phyloP scores from a whole-genome alignment of 345 rosid genomes.

The Microthlaspi erraticum region DNA sequence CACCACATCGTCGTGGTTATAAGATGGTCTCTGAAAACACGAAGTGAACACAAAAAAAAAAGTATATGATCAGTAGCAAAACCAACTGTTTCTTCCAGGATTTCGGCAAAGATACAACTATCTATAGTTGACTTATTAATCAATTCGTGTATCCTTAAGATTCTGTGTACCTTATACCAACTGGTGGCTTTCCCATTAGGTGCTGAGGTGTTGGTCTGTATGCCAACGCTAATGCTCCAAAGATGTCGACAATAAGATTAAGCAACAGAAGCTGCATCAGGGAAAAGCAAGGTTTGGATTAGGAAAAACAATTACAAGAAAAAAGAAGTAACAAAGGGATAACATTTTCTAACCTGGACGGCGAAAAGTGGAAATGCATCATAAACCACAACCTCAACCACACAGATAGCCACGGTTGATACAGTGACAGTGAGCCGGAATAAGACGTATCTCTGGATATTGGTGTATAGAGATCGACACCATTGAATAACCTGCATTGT shows the following conservation, averaged over 20 bases:
- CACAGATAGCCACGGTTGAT: slow-evolving; percentile 71
- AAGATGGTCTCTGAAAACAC: slow-evolving; percentile 68
- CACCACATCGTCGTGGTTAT: slow-evolving; percentile 89
- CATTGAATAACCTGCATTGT: slow-evolving; percentile 72
- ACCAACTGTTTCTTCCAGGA: background rate
- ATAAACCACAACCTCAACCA: slow-evolving; percentile 60
- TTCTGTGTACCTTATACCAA: slow-evolving; percentile 69
- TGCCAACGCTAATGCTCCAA: slow-evolving; percentile 92
- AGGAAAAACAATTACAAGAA: slow-evolving; percentile 12
- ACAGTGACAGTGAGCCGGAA: slow-evolving; percentile 84
- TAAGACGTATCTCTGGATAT: slow-evolving; percentile 78
- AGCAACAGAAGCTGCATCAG: slow-evolving; percentile 73
- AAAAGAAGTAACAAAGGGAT: slow-evolving; percentile 23
- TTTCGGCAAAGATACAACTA: background rate
- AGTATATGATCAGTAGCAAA: background rate
- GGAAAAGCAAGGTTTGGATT: slow-evolving; percentile 9
- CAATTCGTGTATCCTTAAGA: background rate
- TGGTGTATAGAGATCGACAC: slow-evolving; percentile 87
- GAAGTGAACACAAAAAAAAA: background rate
- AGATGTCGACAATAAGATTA: slow-evolving; percentile 84
- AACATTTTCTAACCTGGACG: slow-evolving; percentile 62
- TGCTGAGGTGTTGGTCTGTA: slow-evolving; percentile 77
- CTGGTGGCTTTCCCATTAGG: slow-evolving; percentile 79
- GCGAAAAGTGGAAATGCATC: slow-evolving; percentile 78
- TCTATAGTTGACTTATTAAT: background rate